Evolutionary conservation across 169 alveolate genomes (phyloP).

Genomic region (Plasmodium adleri): DNA sequence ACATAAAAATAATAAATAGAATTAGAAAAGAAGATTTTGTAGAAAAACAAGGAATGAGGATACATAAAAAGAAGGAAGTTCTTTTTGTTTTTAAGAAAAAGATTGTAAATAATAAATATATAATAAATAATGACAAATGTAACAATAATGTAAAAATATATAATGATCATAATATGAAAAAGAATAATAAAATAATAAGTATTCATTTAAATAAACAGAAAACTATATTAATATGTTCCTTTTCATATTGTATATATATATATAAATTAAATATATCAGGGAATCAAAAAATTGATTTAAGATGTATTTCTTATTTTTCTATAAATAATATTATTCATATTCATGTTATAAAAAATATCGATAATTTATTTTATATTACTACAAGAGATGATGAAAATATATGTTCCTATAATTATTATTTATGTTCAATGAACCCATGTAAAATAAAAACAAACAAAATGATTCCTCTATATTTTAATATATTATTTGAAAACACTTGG

Average conservation of each 20-base stretch:
- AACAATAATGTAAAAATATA: neutral
- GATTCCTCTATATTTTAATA: slow-evolving; percentile 15
- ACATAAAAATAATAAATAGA: slow-evolving; percentile 34
- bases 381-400: slow-evolving; percentile 15
- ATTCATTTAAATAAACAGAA: slow-evolving; percentile 30
- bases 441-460: slow-evolving; percentile 25
- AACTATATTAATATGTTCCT: slow-evolving; percentile 21
- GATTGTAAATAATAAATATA: neutral
- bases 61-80: neutral
- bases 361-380: slow-evolving; percentile 44
- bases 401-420: slow-evolving; percentile 13
- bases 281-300: slow-evolving; percentile 41
- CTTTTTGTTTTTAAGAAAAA: neutral
- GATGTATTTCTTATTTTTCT: slow-evolving; percentile 16
- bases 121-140: neutral
- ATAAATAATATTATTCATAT: slow-evolving; percentile 23
- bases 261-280: slow-evolving; percentile 32
- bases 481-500: slow-evolving; percentile 27
- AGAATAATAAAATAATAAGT: slow-evolving; percentile 15
- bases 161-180: neutral
- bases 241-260: slow-evolving; percentile 13
- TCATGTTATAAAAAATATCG: slow-evolving; percentile 19
- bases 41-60: neutral
- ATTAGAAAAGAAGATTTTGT: slow-evolving; percentile 9
- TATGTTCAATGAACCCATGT: slow-evolving; percentile 14